Percentiles rank a stretch among this genome's conserved stretches.
Conservation (phyloP, 164 flowering plant species). For the Dillenia turbinata region DNA sequence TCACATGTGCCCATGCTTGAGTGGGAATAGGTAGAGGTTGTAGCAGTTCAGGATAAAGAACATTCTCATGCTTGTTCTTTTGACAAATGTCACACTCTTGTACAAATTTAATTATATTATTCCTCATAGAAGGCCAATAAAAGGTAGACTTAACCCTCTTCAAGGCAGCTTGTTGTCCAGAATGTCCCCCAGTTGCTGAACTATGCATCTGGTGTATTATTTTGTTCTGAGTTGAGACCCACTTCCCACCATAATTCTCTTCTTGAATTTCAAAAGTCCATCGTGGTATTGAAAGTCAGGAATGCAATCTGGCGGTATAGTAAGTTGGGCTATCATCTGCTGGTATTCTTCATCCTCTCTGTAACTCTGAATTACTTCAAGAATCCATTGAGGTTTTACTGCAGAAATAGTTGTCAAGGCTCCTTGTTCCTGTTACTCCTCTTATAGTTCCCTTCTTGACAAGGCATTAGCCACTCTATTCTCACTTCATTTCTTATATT, state of each 20-base stretch:
- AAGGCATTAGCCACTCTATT: slow-evolving; percentile 7
- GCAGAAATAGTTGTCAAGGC: neutral
- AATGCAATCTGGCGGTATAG: too few species aligned
- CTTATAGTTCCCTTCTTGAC: neutral
- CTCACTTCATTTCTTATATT: neutral
- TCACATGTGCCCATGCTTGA: neutral
- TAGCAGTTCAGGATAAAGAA: neutral
- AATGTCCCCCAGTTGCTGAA: too few species aligned
- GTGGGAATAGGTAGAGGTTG: neutral
- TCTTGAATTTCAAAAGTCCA: too few species aligned
- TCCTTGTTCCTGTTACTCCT: neutral
- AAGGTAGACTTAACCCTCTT: neutral
- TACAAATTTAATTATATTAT: neutral
- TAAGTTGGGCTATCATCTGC: too few species aligned
- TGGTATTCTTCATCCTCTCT: too few species aligned
- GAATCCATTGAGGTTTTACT: neutral
- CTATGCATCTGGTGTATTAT: neutral
- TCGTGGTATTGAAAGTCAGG: too few species aligned
- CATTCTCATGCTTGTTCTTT: too few species aligned
- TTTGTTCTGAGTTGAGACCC: neutral
- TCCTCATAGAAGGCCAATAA: too few species aligned
- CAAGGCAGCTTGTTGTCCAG: neutral
- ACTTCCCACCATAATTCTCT: too few species aligned
- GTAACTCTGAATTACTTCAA: too few species aligned
- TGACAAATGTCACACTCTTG: too few species aligned